These are phyloP conservation scores for Asterochloris sp. DNA, from an alignment of 139 green algal genomes.

Conservation along the genomic window DNA sequence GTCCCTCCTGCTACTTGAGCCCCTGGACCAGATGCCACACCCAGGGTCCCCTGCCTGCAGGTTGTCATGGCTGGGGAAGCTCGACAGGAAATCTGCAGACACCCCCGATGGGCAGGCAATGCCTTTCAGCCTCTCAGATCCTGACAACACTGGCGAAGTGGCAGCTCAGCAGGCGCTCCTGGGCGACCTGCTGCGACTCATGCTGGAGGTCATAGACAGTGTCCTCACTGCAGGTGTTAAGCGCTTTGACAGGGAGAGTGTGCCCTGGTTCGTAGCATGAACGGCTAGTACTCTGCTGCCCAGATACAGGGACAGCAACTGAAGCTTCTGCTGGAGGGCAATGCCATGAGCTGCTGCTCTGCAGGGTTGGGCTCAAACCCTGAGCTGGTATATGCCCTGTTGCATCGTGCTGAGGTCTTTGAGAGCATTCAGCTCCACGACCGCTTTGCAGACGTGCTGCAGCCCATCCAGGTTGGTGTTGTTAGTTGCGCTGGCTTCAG, in stretches of 20 bases:
- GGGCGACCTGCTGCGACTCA: constrained; percentile 78
- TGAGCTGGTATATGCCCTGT: constrained; percentile 84
- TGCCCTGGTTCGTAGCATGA: too few species aligned
- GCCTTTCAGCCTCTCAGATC: too few species aligned
- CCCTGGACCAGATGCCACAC: too few species aligned
- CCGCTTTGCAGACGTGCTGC: constrained; percentile 61
- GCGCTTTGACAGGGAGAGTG: too few species aligned
- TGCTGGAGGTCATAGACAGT: constrained; percentile 85
- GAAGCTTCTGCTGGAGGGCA: too few species aligned
- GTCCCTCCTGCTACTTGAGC: too few species aligned
- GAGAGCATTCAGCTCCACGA: constrained; percentile 43
- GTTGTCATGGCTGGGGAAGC: too few species aligned
- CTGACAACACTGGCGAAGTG: neutral
- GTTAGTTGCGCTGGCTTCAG: neutral
- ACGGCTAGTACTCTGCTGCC: too few species aligned
- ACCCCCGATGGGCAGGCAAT: too few species aligned
- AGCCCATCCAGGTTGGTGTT: constrained; percentile 58
- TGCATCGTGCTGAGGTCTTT: constrained; percentile 74
- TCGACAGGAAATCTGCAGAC: too few species aligned
- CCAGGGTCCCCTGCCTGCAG: too few species aligned
- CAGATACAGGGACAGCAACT: too few species aligned
- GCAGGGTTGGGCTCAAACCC: constrained; percentile 42
- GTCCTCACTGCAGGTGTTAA: constrained; percentile 48
- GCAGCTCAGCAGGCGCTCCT: constrained; percentile 56
- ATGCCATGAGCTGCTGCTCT: neutral